Evolutionary conservation across 108 stramenopile species (phyloP).

Genomic region (Chaetoceros muelleri): DNA sequence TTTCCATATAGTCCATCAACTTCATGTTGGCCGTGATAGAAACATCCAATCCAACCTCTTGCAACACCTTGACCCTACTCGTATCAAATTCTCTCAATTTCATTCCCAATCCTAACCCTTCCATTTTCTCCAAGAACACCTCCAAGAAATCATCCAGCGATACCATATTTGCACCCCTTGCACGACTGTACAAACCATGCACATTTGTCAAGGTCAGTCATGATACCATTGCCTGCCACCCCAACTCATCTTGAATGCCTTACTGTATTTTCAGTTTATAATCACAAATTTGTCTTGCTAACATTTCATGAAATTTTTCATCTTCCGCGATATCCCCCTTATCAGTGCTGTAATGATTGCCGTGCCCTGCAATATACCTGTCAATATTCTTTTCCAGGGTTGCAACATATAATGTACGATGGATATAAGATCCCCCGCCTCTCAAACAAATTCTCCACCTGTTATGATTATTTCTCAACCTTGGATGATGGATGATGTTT

Average conservation of each 20-base stretch:
- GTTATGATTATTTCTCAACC: slow-evolving; percentile 14
- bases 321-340: slow-evolving; percentile 48
- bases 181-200: slow-evolving; percentile 86
- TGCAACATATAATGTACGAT: slow-evolving; percentile 69
- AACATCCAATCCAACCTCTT: slow-evolving; percentile 56
- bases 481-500: slow-evolving; percentile 6
- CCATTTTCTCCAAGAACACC: slow-evolving; percentile 58
- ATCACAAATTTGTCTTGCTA: slow-evolving; percentile 93
- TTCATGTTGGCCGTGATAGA: slow-evolving; percentile 35
- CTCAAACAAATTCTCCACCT: slow-evolving; percentile 59
- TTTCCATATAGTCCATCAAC: slow-evolving; percentile 27
- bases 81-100: slow-evolving; percentile 55
- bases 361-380: slow-evolving; percentile 71
- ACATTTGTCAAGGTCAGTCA: slow-evolving; percentile 81
- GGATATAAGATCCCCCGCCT: slow-evolving; percentile 48
- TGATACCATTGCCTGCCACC: slow-evolving; percentile 49
- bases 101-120: slow-evolving; percentile 63
- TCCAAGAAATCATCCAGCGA: slow-evolving; percentile 90
- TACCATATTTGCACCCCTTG: slow-evolving; percentile 90
- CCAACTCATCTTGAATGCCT: slow-evolving; percentile 16
- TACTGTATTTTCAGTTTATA: slow-evolving; percentile 61
- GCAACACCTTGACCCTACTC: slow-evolving; percentile 81
- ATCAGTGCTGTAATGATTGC: slow-evolving; percentile 93
- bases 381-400: slow-evolving; percentile 33
- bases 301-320: slow-evolving; percentile 73